A percentile compares a stretch with the other conserved stretches of the same genome.
Conservation (phyloP, 352 stramenopile species). For the Globisporangium megalacanthum region DNA sequence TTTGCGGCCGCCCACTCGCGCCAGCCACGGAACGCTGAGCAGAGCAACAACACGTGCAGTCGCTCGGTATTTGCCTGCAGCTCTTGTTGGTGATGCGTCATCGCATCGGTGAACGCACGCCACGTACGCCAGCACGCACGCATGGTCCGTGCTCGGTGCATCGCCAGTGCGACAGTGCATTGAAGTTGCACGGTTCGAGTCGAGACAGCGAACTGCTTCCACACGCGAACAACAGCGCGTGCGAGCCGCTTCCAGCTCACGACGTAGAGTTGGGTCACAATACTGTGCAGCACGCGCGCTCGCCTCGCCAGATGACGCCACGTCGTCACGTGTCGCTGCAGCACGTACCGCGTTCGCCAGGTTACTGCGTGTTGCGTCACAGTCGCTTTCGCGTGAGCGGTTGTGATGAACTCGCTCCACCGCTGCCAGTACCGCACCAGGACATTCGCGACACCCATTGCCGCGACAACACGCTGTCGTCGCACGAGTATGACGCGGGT, state of each 20-base stretch:
- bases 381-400: neutral
- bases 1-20: conserved; percentile 22
- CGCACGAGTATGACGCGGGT: neutral
- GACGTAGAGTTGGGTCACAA: conserved; percentile 25
- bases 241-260: conserved; percentile 24
- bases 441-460: neutral
- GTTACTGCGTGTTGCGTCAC: neutral
- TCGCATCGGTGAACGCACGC: conserved; percentile 15
- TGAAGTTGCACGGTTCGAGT: conserved; percentile 21
- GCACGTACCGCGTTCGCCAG: neutral
- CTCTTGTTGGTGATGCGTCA: conserved; percentile 24
- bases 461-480: neutral
- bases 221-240: conserved; percentile 20
- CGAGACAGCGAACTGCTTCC: conserved; percentile 18
- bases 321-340: conserved; percentile 7
- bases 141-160: conserved; percentile 12
- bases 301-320: conserved; percentile 17
- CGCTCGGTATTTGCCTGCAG: conserved; percentile 52
- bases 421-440: conserved; percentile 1
- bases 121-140: conserved; percentile 18
- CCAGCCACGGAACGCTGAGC: conserved; percentile 55
- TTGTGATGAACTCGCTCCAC: conserved; percentile 2
- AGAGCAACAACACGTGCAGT: conserved; percentile 53
- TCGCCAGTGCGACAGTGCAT: conserved; percentile 18
- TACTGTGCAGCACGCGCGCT: conserved; percentile 6